Conservation (phyloP, 257 asterid species). For the Jasminum sambac region DNA sequence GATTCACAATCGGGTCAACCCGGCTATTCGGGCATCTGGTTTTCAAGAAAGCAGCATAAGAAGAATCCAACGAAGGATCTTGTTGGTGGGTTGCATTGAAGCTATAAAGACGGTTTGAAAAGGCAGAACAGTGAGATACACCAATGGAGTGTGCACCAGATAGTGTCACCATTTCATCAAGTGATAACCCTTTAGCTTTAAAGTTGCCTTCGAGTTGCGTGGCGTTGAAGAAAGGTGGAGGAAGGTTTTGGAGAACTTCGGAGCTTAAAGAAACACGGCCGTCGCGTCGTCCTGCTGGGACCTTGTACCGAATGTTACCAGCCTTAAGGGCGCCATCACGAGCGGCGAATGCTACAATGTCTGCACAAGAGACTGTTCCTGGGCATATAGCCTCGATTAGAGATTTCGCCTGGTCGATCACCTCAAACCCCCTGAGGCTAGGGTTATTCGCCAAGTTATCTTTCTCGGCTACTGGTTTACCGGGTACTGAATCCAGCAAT, state of each 20-base stretch:
- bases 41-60: constrained; percentile 38
- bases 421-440: constrained; percentile 57
- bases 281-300: constrained; percentile 56
- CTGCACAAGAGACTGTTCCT: constrained; percentile 49
- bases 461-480: constrained; percentile 45
- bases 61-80: constrained; percentile 47
- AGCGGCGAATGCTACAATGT: constrained; percentile 60
- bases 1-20: constrained; percentile 26
- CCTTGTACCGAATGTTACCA: constrained; percentile 42
- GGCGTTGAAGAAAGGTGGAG: constrained; percentile 47
- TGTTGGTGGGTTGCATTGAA: constrained; percentile 30
- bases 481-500: constrained; percentile 40
- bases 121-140: constrained; percentile 48
- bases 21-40: constrained; percentile 38
- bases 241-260: constrained; percentile 41
- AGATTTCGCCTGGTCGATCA: constrained; percentile 55
- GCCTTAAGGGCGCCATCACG: constrained; percentile 49
- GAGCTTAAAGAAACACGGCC: constrained; percentile 44
- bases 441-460: constrained; percentile 36
- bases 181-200: constrained; percentile 47
- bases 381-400: constrained; percentile 48
- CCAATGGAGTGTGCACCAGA: constrained; percentile 71
- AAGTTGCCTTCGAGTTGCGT: constrained; percentile 40
- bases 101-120: constrained; percentile 38
- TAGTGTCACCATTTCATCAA: constrained; percentile 67